Conservation (phyloP, 2,329 filamentous ascomycete genomes). For the Hyphodiscus sp. region DNA sequence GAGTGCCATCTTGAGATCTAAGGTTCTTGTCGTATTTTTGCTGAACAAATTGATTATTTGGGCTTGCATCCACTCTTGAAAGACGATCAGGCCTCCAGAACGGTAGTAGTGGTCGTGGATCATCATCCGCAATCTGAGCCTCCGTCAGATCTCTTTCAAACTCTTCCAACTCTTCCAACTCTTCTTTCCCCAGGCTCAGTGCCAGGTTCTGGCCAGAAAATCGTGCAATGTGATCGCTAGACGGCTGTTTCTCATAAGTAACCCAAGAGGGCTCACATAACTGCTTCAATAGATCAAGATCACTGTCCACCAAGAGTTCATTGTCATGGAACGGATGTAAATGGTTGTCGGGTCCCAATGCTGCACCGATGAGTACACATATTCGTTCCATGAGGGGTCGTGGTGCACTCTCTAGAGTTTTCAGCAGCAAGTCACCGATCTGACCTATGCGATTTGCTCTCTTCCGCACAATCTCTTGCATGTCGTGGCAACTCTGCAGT, state of each 20-base stretch:
- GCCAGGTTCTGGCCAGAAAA: not conserved
- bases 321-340: not conserved
- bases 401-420: not conserved
- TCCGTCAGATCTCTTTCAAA: not conserved
- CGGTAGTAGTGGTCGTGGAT: not conserved
- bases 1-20: not conserved
- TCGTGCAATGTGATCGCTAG: not conserved
- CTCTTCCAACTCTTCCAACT: not conserved
- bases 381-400: not conserved
- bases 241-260: not conserved
- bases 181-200: not conserved
- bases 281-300: not conserved
- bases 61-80: not conserved
- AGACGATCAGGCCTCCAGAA: not conserved
- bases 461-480: conserved; percentile 7
- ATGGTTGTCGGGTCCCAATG: not conserved
- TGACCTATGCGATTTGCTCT: conserved; percentile 1
- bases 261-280: not conserved
- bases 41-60: not conserved
- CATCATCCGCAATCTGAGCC: not conserved
- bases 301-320: not conserved
- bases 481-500: not conserved
- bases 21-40: not conserved
- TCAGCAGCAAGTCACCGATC: not conserved
- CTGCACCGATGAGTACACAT: not conserved